Percentiles rank a stretch among this genome's conserved stretches.
These are phyloP conservation scores for Metschnikowia arizonensis DNA, from an alignment of 805 yeast genomes.

Conservation along the genomic window DNA sequence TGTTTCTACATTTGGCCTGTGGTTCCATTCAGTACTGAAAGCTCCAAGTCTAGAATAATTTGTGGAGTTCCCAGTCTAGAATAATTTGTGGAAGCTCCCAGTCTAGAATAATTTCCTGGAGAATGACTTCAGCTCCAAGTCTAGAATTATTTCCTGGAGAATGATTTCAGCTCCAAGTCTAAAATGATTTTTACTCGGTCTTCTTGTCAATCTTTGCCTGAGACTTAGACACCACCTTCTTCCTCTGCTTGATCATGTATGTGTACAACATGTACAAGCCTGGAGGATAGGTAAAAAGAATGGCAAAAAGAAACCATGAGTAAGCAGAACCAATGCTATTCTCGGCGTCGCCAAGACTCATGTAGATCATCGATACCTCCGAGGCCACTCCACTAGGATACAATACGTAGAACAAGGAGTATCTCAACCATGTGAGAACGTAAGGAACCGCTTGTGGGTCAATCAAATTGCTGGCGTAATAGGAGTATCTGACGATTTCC, in stretches of 20 bases:
- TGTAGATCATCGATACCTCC: slow-evolving; percentile 66
- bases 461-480: slow-evolving; percentile 67
- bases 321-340: slow-evolving; percentile 46
- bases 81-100: no score
- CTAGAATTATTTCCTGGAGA: no score
- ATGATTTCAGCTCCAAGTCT: no score
- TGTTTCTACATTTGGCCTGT: background rate
- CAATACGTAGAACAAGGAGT: slow-evolving; percentile 73
- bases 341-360: slow-evolving; percentile 70
- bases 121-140: no score
- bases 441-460: slow-evolving; percentile 51
- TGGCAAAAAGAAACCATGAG: slow-evolving; percentile 50
- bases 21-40: background rate
- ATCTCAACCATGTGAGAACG: slow-evolving; percentile 66
- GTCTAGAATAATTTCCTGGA: no score
- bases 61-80: no score
- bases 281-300: slow-evolving; percentile 71
- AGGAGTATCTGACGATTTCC: slow-evolving; percentile 86
- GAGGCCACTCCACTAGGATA: slow-evolving; percentile 93
- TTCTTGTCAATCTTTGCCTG: slow-evolving; percentile 13
- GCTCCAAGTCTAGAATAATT: background rate
- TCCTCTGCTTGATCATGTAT: slow-evolving; percentile 87
- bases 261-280: slow-evolving; percentile 81
- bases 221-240: slow-evolving; percentile 55
- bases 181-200: slow-evolving; percentile 8